These are phyloP conservation scores for Fragaria nilgerrensis DNA, from an alignment of 306 rosid species.

Conservation along the genomic window DNA sequence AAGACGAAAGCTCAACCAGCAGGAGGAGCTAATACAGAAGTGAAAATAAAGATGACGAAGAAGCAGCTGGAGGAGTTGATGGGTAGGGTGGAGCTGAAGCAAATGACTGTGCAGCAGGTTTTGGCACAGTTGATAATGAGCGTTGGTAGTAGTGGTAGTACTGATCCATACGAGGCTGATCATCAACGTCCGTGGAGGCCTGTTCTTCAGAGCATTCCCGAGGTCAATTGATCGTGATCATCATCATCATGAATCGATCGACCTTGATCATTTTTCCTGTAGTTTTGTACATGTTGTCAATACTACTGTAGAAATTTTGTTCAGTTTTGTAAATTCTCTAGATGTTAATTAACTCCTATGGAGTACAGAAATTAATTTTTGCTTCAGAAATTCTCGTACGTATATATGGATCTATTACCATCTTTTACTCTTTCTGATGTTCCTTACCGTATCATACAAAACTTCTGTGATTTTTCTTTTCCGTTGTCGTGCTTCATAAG, in stretches of 20 bases:
- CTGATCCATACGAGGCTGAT: conserved; percentile 29
- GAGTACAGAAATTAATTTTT: neutral
- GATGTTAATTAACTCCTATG: neutral
- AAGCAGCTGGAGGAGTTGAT: conserved; percentile 58
- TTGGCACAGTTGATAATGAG: conserved; percentile 42
- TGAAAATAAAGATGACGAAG: conserved; percentile 82
- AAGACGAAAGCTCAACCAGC: neutral
- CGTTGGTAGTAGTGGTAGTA: conserved; percentile 21
- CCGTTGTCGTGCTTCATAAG: too few relatives aligned
- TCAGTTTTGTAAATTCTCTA: neutral
- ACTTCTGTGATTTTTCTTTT: too few relatives aligned
- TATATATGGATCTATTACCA: too few relatives aligned
- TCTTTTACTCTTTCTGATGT: too few relatives aligned
- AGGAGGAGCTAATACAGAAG: conserved; percentile 32
- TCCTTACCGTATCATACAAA: too few relatives aligned
- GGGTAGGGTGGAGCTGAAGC: conserved; percentile 47
- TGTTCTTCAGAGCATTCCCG: conserved; percentile 74
- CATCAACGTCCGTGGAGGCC: conserved; percentile 65
- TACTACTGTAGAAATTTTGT: neutral
- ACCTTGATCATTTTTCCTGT: neutral
- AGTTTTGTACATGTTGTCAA: neutral
- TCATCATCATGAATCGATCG: neutral
- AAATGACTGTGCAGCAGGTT: conserved; percentile 52
- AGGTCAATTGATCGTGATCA: conserved; percentile 32
- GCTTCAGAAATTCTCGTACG: neutral